A percentile compares a stretch with the other conserved stretches of the same genome.
phyloP scores from a whole-genome alignment of 495 filamentous ascomycete species.

The Penicillium cinerascens region DNA sequence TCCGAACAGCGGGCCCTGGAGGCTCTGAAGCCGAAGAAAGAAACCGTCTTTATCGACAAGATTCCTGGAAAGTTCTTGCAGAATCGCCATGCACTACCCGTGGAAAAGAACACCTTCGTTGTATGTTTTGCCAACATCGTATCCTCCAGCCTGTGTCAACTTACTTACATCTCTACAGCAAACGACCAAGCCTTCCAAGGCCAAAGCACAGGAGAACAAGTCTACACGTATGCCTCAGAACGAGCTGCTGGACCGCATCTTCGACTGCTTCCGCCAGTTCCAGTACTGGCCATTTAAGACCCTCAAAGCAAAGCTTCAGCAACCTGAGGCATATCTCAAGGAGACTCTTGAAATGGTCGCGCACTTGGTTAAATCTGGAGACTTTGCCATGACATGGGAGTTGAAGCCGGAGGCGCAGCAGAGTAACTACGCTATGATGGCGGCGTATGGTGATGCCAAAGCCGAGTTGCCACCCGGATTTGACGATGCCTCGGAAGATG shows the following conservation, averaged over 20 bases:
- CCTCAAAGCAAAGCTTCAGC: slow-evolving; percentile 65
- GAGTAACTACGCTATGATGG: slow-evolving; percentile 44
- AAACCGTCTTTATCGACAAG: slow-evolving; percentile 41
- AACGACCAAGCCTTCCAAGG: slow-evolving; percentile 36
- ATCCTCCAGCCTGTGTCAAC: background rate
- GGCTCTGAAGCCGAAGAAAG: slow-evolving; percentile 59
- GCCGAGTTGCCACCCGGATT: slow-evolving; percentile 48
- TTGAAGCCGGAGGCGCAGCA: slow-evolving; percentile 69
- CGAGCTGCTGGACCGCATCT: slow-evolving; percentile 80
- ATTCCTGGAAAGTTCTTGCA: slow-evolving; percentile 38
- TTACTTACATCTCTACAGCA: slow-evolving; percentile 26
- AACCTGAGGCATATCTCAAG: slow-evolving; percentile 90
- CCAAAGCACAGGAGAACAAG: slow-evolving; percentile 66
- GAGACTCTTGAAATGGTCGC: slow-evolving; percentile 80
- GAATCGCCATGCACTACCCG: slow-evolving; percentile 35
- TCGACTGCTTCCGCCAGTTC: slow-evolving; percentile 74
- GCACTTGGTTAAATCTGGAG: slow-evolving; percentile 70
- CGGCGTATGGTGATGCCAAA: slow-evolving; percentile 35
- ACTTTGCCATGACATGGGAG: slow-evolving; percentile 79
- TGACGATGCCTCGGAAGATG: slow-evolving; percentile 45
- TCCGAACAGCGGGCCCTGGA: slow-evolving; percentile 58
- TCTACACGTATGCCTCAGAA: slow-evolving; percentile 80
- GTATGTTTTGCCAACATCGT: slow-evolving; percentile 25
- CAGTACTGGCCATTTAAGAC: slow-evolving; percentile 87
- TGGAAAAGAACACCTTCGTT: slow-evolving; percentile 37